A percentile compares a stretch with the other conserved stretches of the same genome.
These are phyloP conservation scores for Furcasterigmium furcatum DNA, from an alignment of 2,329 filamentous ascomycete genomes.

Conservation along the genomic window DNA sequence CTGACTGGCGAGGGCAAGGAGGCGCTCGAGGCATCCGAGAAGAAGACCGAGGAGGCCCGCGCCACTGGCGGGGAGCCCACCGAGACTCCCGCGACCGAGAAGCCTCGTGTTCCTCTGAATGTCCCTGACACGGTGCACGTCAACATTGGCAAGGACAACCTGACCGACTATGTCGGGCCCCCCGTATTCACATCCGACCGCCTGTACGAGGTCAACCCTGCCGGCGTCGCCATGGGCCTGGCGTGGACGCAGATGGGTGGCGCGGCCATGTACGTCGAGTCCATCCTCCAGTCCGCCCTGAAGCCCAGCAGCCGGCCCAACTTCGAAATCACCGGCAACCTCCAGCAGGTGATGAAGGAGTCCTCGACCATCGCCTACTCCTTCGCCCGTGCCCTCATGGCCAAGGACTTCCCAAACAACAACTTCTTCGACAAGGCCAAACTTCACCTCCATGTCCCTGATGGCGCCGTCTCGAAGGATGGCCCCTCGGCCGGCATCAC, in stretches of 20 bases:
- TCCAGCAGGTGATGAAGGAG: constrained; percentile 98
- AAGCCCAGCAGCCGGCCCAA: constrained; percentile 70
- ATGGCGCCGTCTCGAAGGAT: constrained; percentile 94
- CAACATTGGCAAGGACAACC: constrained; percentile 79
- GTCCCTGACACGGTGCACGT: constrained; percentile 88
- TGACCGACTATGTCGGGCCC: constrained; percentile 95
- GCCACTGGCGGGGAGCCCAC: no score
- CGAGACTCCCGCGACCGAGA: constrained; percentile 39
- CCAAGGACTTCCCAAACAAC: constrained; percentile 81
- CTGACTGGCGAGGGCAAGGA: constrained; percentile 83
- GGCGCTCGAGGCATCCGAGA: constrained; percentile 67
- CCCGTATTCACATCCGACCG: constrained; percentile 94
- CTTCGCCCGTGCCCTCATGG: constrained; percentile 88
- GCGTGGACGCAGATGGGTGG: constrained; percentile 98
- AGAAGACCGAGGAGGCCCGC: constrained; percentile 62
- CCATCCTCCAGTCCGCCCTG: constrained; percentile 84
- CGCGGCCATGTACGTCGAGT: constrained; percentile 94
- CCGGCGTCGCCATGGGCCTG: constrained; percentile 95
- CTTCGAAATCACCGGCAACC: constrained; percentile 88
- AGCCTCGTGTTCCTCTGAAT: constrained; percentile 71
- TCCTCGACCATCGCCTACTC: constrained; percentile 94
- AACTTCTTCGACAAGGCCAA: constrained; percentile 94
- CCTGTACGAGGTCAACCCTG: constrained; percentile 87
- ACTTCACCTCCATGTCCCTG: constrained; percentile 93
- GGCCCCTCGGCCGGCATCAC: constrained; percentile 92